Base-by-base conservation (phyloP, 768 basidiomycete genomes). In the Phaeotremella fagi region DNA sequence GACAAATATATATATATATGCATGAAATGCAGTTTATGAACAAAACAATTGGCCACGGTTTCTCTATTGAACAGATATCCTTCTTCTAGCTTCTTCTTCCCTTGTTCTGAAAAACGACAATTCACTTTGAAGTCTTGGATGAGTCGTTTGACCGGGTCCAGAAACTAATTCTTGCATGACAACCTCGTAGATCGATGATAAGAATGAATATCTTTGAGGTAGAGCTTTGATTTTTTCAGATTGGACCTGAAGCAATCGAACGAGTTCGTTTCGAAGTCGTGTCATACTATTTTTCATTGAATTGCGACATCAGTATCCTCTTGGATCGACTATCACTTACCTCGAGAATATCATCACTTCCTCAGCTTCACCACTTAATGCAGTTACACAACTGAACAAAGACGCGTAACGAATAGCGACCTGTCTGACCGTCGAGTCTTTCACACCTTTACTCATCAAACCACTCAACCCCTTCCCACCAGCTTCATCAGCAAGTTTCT, bases 311-410 rank as follows among this genome's bases (percentile, higher is more conserved):
- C n/a, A 24, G 28, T 37, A 31, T 38, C 15, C n/a, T 16, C 15
- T 7, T 41, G 38, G 7, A 22, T 9, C 26, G 31, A 46, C 31
- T 15, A 18, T 14, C 9, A 69, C 83, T 61, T 67, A 94, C 94
- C 91, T 91, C 22, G 86, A 83, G 67, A 95, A 95, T 43, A 98
- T 87, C 91, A 97, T 95, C 7, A 88, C 88, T 71, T 95, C 92
- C 61, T 95, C 90, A 36, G 83, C 85, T 55, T 87, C 85, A 33
- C 81, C 81, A 2, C 87, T 88, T 59, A 99, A 76, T 25, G 82
- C 81, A 20, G 92, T 83, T 58, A 91, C 83, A 1, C 86, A 83
- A 55, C 83, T 85, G 78, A 98, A 98, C 64, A 95, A 70, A 15
- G 78, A 77, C 14, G 85, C 79, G 72, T 98, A 99, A 52, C 84